phyloP scores from a whole-genome alignment of 495 filamentous ascomycete genomes.

The Eremomyces bilateralis region DNA sequence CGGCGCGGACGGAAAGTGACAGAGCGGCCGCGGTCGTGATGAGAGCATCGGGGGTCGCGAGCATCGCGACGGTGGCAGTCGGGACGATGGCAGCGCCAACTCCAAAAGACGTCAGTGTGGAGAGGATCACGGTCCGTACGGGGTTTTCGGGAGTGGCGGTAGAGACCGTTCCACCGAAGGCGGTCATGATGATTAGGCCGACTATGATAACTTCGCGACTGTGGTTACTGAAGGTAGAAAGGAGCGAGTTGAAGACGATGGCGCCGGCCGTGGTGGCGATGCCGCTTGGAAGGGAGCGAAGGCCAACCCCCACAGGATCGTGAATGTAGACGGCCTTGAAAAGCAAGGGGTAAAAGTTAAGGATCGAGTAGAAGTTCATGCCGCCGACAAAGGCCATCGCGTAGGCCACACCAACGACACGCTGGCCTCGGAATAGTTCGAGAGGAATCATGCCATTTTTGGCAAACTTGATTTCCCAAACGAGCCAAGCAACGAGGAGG shows the following conservation, averaged over 20 bases:
- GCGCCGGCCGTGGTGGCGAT: slow-evolving; percentile 11
- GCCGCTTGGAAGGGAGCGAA: slow-evolving; percentile 11
- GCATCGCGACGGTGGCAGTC: slow-evolving; percentile 15
- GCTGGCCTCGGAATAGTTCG: slow-evolving; percentile 13
- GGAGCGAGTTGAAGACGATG: slow-evolving; percentile 5
- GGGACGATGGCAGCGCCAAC: slow-evolving; percentile 17
- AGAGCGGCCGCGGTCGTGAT: slow-evolving; percentile 15
- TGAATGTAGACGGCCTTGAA: slow-evolving; percentile 11
- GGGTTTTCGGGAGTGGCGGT: slow-evolving; percentile 11
- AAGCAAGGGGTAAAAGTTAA: slow-evolving; percentile 14
- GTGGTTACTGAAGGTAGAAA: slow-evolving; percentile 6
- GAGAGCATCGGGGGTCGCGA: slow-evolving; percentile 14
- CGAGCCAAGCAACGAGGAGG: slow-evolving; percentile 1
- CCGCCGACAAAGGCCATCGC: slow-evolving; percentile 15
- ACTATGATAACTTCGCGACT: slow-evolving; percentile 11
- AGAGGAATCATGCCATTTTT: slow-evolving; percentile 7
- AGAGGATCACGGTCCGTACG: slow-evolving; percentile 10
- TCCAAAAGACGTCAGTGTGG: slow-evolving; percentile 10
- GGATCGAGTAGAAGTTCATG: slow-evolving; percentile 12
- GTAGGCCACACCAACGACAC: slow-evolving; percentile 14
- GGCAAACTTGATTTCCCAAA: slow-evolving; percentile 8
- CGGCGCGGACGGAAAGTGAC: slow-evolving; percentile 50
- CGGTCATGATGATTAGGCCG: slow-evolving; percentile 8
- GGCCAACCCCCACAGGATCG: slow-evolving; percentile 13
- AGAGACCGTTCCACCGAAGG: slow-evolving; percentile 10